Evolutionary conservation across 345 rosid species (phyloP), one percentile per base, ranked within the genome.

Genomic region (Erodium maritimum): DNA sequence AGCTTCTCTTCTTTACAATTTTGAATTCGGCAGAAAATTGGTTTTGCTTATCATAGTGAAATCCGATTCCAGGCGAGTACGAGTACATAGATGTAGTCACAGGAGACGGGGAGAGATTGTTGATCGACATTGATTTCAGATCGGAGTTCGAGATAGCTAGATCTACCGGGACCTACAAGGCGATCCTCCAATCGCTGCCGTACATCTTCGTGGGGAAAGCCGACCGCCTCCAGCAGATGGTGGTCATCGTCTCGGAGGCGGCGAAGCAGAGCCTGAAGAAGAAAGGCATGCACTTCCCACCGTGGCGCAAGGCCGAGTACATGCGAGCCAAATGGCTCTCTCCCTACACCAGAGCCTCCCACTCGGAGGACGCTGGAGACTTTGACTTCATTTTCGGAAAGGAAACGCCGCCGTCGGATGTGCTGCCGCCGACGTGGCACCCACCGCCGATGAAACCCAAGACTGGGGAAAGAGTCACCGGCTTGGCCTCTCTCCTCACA

Each of bases 71-170:
- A 88, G 98, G 98, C 53, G 96, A 88, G 37, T 84, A 89, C 6
- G 91, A 93, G 65, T 93, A 87, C 67, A 85, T 93, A 61, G 99
- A 93, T 50, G 99, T 82, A 82, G 69, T 83, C 42, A 21, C 61
- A 1, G 69, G 69, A 24, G 78, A 77, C 25, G 84, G 75, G 14
- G 95, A 87, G 75, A 66, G 97, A 50, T 55, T 93, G 61, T 5
- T 93, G 71, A 64, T 93, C 52, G 99, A 93, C 66, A 60, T 87
- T 11, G 99, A 93, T 71, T 93, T 93, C 67, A 71, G 95, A 73
- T 93, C 99, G 18, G 97, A 93, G 78, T 93, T 93, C 73, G 99
- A 23, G n/a, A n/a, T n/a, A n/a, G n/a, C n/a, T n/a, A n/a, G n/a
- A n/a, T n/a, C n/a, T n/a, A 54, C 56, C 1, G 58, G 58, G 7